Percentiles rank a stretch among this genome's conserved stretches.
Conservation (phyloP, 768 basidiomycete genomes). For the Lyophyllum shimeji region DNA sequence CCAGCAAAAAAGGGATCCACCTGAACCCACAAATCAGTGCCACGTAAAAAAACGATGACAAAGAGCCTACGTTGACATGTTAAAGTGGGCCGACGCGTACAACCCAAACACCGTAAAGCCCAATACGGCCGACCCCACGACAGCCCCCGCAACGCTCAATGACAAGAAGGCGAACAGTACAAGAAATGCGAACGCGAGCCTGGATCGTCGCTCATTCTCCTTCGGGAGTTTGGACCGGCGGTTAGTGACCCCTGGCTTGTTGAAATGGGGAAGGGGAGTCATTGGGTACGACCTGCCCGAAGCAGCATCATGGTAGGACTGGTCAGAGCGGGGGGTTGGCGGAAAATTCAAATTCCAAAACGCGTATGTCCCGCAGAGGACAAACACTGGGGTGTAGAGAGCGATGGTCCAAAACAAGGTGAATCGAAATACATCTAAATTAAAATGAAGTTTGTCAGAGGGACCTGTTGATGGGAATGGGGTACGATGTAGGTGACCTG, state of each 20-base stretch:
- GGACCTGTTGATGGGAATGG: background rate
- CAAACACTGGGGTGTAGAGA: constrained; percentile 50
- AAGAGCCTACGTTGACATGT: constrained; percentile 49
- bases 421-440: constrained; percentile 49
- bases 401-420: constrained; percentile 53
- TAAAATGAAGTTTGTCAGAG: background rate
- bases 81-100: constrained; percentile 42
- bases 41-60: constrained; percentile 3
- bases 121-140: constrained; percentile 44
- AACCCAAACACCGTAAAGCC: constrained; percentile 46
- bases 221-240: constrained; percentile 17
- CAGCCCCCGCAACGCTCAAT: constrained; percentile 43
- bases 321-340: constrained; percentile 23
- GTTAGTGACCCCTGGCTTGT: background rate
- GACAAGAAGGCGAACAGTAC: constrained; percentile 42
- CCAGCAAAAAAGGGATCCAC: constrained; percentile 48
- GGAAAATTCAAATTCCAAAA: constrained; percentile 54
- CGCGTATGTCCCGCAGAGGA: constrained; percentile 47
- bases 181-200: constrained; percentile 46
- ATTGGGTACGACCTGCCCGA: constrained; percentile 9
- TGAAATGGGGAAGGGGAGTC: constrained; percentile 14
- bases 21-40: constrained; percentile 19
- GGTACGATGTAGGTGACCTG: constrained; percentile 25
- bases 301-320: constrained; percentile 5
- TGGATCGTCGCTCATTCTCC: constrained; percentile 41